Conservation (phyloP, 2,329 filamentous ascomycete species). For the Claviceps humidiphila region DNA sequence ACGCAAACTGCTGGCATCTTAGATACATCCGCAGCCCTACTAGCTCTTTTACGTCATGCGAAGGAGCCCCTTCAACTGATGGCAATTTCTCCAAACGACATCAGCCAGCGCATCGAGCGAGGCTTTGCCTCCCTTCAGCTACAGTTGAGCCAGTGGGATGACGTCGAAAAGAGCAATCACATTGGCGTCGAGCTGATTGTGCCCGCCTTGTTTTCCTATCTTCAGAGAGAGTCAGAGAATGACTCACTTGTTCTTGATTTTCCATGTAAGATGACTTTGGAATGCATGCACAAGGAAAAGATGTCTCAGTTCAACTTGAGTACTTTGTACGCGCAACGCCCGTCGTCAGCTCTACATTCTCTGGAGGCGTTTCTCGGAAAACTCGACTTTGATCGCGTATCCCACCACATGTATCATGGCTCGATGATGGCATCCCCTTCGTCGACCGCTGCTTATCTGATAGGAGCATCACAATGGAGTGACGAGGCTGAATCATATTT, state of each 20-base stretch:
- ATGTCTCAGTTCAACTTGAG: background rate
- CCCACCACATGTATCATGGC: conserved; percentile 6
- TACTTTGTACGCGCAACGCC: background rate
- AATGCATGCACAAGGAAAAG: background rate
- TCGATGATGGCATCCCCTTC: conserved; percentile 11
- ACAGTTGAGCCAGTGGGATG: conserved; percentile 5
- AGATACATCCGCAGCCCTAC: conserved; percentile 7
- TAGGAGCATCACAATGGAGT: conserved; percentile 7
- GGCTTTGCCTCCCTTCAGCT: conserved; percentile 1
- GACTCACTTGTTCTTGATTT: conserved; percentile 4
- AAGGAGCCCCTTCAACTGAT: conserved; percentile 1
- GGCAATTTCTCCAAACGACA: background rate
- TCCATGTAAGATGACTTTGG: background rate
- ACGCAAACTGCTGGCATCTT: conserved; percentile 8
- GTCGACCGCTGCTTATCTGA: conserved; percentile 11
- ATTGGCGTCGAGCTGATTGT: conserved; percentile 10
- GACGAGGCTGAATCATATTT: conserved; percentile 10
- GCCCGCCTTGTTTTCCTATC: conserved; percentile 5
- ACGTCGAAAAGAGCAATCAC: conserved; percentile 4
- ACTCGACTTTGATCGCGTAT: conserved; percentile 9
- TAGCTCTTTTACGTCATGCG: conserved; percentile 6
- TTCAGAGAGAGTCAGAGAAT: background rate
- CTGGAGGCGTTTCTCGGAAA: conserved; percentile 10
- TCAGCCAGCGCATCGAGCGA: background rate
- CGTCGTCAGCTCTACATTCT: conserved; percentile 4